These are phyloP conservation scores for Rubroboletus satanas DNA, from an alignment of 768 basidiomycete species.

Conservation along the genomic window DNA sequence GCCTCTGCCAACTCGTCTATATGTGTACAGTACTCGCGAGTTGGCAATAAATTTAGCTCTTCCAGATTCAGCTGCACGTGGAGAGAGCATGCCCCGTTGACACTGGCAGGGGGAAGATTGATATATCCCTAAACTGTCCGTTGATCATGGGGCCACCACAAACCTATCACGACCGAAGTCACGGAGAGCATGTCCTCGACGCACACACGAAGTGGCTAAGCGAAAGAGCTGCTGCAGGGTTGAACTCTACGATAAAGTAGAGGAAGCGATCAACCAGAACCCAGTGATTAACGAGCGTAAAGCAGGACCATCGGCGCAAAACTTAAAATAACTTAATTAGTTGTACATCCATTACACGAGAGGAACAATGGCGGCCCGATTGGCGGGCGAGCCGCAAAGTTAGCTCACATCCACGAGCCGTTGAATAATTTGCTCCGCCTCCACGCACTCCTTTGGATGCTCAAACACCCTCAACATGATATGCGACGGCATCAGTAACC, in stretches of 20 bases:
- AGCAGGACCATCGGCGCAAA: background rate
- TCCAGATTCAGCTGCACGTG: background rate
- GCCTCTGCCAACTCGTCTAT: background rate
- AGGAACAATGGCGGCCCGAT: background rate
- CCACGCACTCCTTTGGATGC: conserved; percentile 64
- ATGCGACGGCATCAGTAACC: conserved; percentile 53
- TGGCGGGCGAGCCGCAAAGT: background rate
- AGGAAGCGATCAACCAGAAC: background rate
- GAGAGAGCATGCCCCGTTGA: background rate
- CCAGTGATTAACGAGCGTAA: background rate
- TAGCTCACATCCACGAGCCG: conserved; percentile 3
- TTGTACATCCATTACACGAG: background rate
- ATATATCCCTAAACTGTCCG: background rate
- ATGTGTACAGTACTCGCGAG: conserved; percentile 6
- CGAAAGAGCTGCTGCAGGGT: no score
- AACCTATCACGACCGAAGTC: no score
- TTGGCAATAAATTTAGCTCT: background rate
- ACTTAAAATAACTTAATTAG: background rate
- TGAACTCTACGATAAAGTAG: background rate
- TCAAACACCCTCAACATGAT: conserved; percentile 65
- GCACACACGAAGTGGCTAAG: background rate
- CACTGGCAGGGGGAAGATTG: background rate
- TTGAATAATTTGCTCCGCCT: conserved; percentile 45
- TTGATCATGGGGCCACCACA: background rate
- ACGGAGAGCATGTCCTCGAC: background rate